phyloP scores from a whole-genome alignment of 495 filamentous ascomycete genomes.

The Neohortaea acidophila region DNA sequence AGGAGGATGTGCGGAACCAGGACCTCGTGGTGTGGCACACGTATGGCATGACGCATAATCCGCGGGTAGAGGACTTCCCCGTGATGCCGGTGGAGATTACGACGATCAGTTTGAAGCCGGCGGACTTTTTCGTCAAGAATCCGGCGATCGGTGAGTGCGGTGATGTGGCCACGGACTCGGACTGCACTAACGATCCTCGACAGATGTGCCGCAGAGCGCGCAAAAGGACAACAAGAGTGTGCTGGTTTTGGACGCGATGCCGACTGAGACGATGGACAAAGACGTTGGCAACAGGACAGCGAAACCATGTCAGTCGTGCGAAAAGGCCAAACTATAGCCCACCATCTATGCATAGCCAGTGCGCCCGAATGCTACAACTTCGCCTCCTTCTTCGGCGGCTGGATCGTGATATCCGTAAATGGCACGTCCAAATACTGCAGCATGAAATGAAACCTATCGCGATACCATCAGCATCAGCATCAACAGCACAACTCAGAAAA shows the following conservation, averaged over 20 bases:
- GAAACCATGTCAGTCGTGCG: too few relatives aligned
- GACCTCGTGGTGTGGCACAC: constrained; percentile 22
- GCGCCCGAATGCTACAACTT: too few relatives aligned
- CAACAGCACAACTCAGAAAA: too few relatives aligned
- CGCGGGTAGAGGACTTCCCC: constrained; percentile 21
- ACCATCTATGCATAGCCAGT: too few relatives aligned
- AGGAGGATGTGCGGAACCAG: constrained; percentile 12
- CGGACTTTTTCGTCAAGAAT: constrained; percentile 21
- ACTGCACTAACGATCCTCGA: too few relatives aligned
- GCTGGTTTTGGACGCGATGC: constrained; percentile 18
- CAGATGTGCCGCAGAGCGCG: constrained; percentile 49
- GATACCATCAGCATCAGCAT: too few relatives aligned
- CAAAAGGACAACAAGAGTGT: constrained; percentile 36
- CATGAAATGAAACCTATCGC: constrained; percentile 23
- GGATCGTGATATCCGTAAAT: constrained; percentile 17
- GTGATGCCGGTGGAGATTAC: constrained; percentile 22
- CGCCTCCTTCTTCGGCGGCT: constrained; percentile 3
- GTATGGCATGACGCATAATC: constrained; percentile 22
- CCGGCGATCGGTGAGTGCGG: too few relatives aligned
- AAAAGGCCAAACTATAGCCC: too few relatives aligned
- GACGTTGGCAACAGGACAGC: too few relatives aligned
- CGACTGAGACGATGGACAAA: too few relatives aligned
- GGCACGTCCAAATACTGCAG: constrained; percentile 25
- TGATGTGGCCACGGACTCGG: too few relatives aligned
- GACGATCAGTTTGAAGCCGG: constrained; percentile 19